phyloP scores from a whole-genome alignment of 116 monocot species.

The Iris pallida region DNA sequence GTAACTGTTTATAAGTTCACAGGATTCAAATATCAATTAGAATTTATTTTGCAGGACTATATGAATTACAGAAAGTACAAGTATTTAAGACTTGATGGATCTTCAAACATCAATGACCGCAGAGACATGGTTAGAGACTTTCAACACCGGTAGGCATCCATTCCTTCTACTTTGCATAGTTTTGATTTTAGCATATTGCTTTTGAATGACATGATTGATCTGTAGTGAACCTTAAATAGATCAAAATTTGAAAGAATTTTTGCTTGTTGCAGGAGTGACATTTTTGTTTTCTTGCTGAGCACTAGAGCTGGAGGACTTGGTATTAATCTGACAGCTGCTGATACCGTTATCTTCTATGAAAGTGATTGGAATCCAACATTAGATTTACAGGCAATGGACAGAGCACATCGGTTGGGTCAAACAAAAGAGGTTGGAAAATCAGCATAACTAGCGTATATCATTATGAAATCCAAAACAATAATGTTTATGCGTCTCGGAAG shows the following conservation, averaged over 20 bases:
- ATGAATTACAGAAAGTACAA: slow-evolving; percentile 99
- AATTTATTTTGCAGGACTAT: slow-evolving; percentile 69
- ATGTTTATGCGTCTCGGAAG: no score
- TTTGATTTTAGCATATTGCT: not conserved
- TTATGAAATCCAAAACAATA: no score
- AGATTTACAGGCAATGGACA: slow-evolving; percentile 98
- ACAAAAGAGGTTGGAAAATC: slow-evolving; percentile 75
- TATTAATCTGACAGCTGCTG: slow-evolving; percentile 97
- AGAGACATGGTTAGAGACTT: slow-evolving; percentile 99
- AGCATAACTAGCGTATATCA: not conserved
- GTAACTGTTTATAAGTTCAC: not conserved
- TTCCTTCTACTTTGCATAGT: slow-evolving; percentile 3
- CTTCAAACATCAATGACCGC: slow-evolving; percentile 77
- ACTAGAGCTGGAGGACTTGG: slow-evolving; percentile 98
- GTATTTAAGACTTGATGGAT: slow-evolving; percentile 97
- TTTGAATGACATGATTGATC: not conserved
- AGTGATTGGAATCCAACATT: slow-evolving; percentile 99
- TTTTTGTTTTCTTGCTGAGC: slow-evolving; percentile 97
- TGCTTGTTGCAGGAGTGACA: slow-evolving; percentile 63
- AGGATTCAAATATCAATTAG: not conserved
- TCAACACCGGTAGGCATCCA: slow-evolving; percentile 52
- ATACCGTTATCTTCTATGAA: slow-evolving; percentile 99
- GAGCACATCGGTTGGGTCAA: slow-evolving; percentile 93
- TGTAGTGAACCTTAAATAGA: not conserved
- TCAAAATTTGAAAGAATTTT: slow-evolving; percentile 8